phyloP scores from a whole-genome alignment of 495 filamentous ascomycete species.

The Lasiosphaeriaceae sp. region DNA sequence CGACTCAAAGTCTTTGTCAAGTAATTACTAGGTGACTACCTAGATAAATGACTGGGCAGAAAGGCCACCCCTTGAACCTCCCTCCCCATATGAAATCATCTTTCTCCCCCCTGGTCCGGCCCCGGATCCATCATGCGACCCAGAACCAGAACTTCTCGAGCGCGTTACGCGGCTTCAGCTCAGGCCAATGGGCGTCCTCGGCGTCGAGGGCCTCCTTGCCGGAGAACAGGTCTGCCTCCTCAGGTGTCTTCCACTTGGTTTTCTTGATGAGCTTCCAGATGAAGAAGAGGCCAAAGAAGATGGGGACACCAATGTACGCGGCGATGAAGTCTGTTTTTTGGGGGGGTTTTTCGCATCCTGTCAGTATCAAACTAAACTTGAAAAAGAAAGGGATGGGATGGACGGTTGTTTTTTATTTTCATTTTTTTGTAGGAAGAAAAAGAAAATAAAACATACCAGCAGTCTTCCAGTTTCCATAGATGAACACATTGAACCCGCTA shows the following conservation, averaged over 20 bases:
- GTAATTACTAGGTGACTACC: too few relatives aligned
- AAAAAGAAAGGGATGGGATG: not conserved
- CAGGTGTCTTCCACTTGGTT: not conserved
- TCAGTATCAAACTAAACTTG: not conserved
- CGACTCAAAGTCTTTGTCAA: too few relatives aligned
- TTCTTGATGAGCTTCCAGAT: slow-evolving; percentile 15
- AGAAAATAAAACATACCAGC: slow-evolving; percentile 2
- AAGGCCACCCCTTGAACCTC: too few relatives aligned
- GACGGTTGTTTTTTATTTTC: too few relatives aligned
- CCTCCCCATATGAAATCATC: too few relatives aligned
- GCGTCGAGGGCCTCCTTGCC: slow-evolving; percentile 14
- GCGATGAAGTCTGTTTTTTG: slow-evolving; percentile 46
- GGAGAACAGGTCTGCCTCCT: slow-evolving; percentile 5
- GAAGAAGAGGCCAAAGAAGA: slow-evolving; percentile 52
- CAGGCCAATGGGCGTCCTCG: slow-evolving; percentile 14
- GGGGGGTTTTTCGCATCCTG: not conserved
- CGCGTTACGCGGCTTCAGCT: not conserved
- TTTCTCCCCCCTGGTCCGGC: too few relatives aligned
- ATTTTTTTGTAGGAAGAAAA: slow-evolving; percentile 33
- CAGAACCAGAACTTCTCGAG: slow-evolving; percentile 11
- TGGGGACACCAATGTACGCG: slow-evolving; percentile 60
- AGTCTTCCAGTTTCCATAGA: slow-evolving; percentile 43
- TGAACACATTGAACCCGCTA: slow-evolving; percentile 63
- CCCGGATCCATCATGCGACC: slow-evolving; percentile 6
- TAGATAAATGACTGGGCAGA: too few relatives aligned